phyloP scores from a whole-genome alignment of 1,284 basidiomycete genomes.

The Moniliella sp. region DNA sequence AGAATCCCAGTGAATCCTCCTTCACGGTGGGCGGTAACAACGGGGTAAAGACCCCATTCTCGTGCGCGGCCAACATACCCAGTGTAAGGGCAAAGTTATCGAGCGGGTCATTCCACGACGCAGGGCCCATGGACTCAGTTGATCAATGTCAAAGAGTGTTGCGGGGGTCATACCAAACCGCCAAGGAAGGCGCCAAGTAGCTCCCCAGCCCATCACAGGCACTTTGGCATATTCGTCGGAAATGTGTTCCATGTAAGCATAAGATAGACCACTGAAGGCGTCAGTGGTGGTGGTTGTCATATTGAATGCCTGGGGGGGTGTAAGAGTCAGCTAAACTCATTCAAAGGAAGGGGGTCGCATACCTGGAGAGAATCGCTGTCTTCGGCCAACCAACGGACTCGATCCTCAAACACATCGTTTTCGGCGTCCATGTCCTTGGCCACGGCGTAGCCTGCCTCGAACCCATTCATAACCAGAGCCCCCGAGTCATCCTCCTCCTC shows the following conservation, averaged over 20 bases:
- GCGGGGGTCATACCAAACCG: too few species aligned
- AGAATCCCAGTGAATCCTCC: too few species aligned
- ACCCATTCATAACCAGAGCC: constrained; percentile 3
- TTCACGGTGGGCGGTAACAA: too few species aligned
- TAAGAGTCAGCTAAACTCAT: background rate
- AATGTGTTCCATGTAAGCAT: constrained; percentile 11
- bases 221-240: constrained; percentile 23
- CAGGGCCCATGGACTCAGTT: too few species aligned
- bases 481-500: background rate
- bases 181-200: constrained; percentile 3
- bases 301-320: constrained; percentile 8
- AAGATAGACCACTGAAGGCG: constrained; percentile 15
- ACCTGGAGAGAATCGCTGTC: constrained; percentile 20
- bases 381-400: constrained; percentile 23
- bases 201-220: too few species aligned
- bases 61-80: too few species aligned
- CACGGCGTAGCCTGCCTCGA: constrained; percentile 1
- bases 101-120: too few species aligned
- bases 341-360: background rate
- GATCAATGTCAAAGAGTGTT: too few species aligned
- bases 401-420: constrained; percentile 14
- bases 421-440: constrained; percentile 7
- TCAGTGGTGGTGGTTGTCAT: constrained; percentile 14
- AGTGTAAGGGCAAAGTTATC: too few species aligned
- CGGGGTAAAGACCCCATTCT: too few species aligned